Base-by-base conservation (phyloP, 2,329 filamentous ascomycete genomes). In the Phialocephala sp. region DNA sequence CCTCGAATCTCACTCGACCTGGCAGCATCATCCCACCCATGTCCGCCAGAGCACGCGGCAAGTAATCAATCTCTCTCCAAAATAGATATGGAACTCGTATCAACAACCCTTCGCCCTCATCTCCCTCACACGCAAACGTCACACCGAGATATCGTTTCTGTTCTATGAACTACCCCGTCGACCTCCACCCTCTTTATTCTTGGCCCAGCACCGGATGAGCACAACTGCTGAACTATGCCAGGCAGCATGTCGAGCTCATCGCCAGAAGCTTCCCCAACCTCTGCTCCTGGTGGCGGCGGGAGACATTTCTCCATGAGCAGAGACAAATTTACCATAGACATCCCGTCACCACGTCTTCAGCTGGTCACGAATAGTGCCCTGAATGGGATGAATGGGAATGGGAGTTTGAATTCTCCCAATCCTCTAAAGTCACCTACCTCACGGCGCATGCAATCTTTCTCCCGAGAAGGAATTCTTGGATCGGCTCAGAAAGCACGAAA, bases 401-500 rank as follows among this genome's bases (percentile, higher is more conserved):
- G 68, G 12, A 64, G 56, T 56, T 50, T 72, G 20, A 67, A 59
- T 12, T 73, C 73, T 22, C 72, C 73, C 43, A 70, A 71, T 54
- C 65, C 73, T 18, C 77, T 87, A 61, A 87, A 86, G 72, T 87
- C 85, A 20, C 84, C 85, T 4, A 79, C 79, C 59, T 78, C 79
- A 45, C 72, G 73, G 68, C 81, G 83, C 27, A 80, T 83, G 8
- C 75, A 80, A 32, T 82, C 79, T 70, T 85, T 87, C 73, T 84
- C 83, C 70, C 81, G 84, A 62, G 85, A 87, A 71, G 81, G 82
- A 24, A 85, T 86, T 69, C 75, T 87, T 18, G 81, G 81, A 43
- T 81, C 83, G 32, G 81, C 84, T 39, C 82, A 84, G 69, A 87
- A 85, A 71, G 79, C 83, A 55, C 79, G 85, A 32, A 84, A 87